Base-by-base conservation (phyloP, 2,329 filamentous ascomycete species). In the Colletotrichum noveboracense region DNA sequence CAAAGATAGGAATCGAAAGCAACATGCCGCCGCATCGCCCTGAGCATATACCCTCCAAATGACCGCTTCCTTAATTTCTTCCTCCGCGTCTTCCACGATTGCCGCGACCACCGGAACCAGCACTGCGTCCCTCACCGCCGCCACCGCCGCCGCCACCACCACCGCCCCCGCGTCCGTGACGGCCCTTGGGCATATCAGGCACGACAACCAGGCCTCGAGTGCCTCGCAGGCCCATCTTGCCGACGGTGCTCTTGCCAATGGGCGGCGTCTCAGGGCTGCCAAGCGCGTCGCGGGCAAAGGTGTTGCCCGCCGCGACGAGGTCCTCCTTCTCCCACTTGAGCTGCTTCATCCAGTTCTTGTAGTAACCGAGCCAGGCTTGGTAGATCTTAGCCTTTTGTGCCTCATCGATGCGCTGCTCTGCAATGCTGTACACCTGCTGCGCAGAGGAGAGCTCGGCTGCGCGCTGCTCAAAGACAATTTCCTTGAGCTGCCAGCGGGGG, bases 191-290 rank as follows among this genome's bases (percentile, higher is more conserved):
- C 26, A 83, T 82, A 70, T 88, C 86, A 1, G 88, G 85, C 13
- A 88, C 84, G 18, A 88, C 80, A 6, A 84, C 84, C 14, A 92
- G 79, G 0, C 91, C 91, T 43, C 80, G 84, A 2, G 87, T 86
- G 10, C 89, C 89, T 76, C 87, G 87, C 64, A 92, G 80, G 0
- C 90, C 90, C 90, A 92, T 92, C 85, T 92, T 92, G 10, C 86
- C 83, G 7, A 91, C 86, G 0, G 85, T 87, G 52, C 80, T 85
- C 81, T 88, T 89, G 76, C 84, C 82, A 2, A 92, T 81, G 2
- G 82, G 61, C 0, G 91, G 91, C 2, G 87, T 84, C 70, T 88
- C 88, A 1, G 86, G 81, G 2, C 86, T 82, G 9, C 87, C 86
- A 5, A 92, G 84, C 2, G 87, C 88, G 0, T 87, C 81, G 1